Evolutionary conservation across 495 filamentous ascomycete genomes (phyloP), one percentile per base, ranked within the genome.

Genomic region (Apodospora peruviana): DNA sequence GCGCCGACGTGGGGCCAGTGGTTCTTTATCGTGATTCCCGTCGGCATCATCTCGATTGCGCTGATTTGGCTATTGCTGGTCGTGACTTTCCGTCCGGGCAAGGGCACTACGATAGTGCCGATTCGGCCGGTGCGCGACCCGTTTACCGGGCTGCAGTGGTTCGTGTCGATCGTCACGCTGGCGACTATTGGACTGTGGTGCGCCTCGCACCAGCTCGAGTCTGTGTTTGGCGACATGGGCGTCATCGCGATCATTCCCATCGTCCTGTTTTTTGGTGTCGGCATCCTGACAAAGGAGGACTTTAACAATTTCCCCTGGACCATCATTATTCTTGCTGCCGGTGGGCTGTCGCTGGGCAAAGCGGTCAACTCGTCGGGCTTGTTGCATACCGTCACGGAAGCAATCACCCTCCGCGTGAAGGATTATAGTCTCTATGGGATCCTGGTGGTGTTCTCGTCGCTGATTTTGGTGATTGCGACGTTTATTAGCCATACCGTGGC

Each of bases 271-370:
- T 99, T 97, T 60, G 93, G 93, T 46, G 88, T 90, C 10, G 93
- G 93, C 32, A 95, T 99, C 61, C 79, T 99, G 11, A 99, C 91
- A 22, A 99, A 99, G 65, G 93, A 97, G 69, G 93, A 99, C 65
- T 99, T 99, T 62, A 99, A 99, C 74, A 99, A 99, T 62, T 99
- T 99, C 70, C 85, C 96, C 25, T 99, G 93, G 93, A 99, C 93
- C 21, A 97, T 99, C 68, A 97, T 99, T 71, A 96, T 99, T 58
- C 83, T 99, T 17, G 93, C 93, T 0, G 93, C 94, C 14, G 93
- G 93, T 35, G 93, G 93, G 2, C 72, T 99, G 10, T 86, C 90
- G 4, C 83, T 99, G 1, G 93, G 93, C 35, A 96, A 95, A 67
- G 88, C 94, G 0, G 93, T 99, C 56, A 91, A 88, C 43, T 90